Base-by-base conservation (phyloP, 202 grass and related monocot genomes). In the Panicum virgatum region DNA sequence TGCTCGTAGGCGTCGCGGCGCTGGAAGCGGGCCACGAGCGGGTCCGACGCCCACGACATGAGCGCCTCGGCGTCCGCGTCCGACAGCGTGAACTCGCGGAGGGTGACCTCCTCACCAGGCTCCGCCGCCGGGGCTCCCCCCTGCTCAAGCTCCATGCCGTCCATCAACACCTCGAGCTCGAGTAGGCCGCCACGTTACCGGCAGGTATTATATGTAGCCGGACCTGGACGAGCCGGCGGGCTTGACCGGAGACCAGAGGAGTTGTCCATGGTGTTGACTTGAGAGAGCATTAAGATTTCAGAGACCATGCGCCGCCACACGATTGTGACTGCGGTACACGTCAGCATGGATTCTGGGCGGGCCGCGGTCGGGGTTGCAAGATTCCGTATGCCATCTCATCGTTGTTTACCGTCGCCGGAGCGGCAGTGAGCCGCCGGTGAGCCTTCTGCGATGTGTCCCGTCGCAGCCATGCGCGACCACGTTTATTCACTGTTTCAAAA, bases 1-100 rank as follows among this genome's bases (percentile, higher is more conserved):
- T 66, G 25, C 22, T 71, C 6, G 77, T 80, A 87, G 9, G 94
- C 78, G 11, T 82, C 69, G 18, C 92, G 90, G 62, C 92, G 86
- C 57, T 94, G 94, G 94, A 94, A 97, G 37, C 68, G 82, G 19
- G 57, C 84, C 25, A 94, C 86, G 27, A 66, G 88, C 25, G 86
- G 88, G 75, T 97, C 90, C 0, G 90, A 90, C 54, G 84, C 90
- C 94, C 94, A 97, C 19, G 84, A 63, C 78, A 97, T 86, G 67
- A 92, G 57, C 48, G 92, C 82, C 52, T 84, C 86, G 5, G 74
- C 81, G 66, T 97, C 94, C 27, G 80, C 93, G 23, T 75, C 78
- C 5, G 46, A 79, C 62, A 7, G 4, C 46, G 60, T 54, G 78
- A 91, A 97, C 76, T 87, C 80, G 42, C 95, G 88, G 70, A 94